Evolutionary conservation across 768 basidiomycete species (phyloP).

Genomic region (Boletus subcaerulescens): DNA sequence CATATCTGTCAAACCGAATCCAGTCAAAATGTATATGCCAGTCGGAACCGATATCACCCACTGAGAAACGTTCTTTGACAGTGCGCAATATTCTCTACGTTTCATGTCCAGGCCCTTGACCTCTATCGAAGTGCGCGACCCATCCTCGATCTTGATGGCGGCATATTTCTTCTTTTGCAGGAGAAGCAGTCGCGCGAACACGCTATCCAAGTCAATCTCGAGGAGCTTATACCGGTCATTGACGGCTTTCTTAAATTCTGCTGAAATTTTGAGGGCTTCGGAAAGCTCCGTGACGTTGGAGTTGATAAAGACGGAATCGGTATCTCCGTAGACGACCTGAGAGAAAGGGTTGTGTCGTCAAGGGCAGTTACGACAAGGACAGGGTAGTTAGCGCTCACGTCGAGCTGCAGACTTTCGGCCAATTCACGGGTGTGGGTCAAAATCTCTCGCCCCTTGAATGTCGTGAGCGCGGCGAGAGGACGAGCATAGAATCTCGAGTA

Average conservation of each 20-base stretch:
- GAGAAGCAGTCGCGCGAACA: slow-evolving; percentile 89
- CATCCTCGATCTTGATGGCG: slow-evolving; percentile 90
- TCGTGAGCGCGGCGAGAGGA: slow-evolving; percentile 95
- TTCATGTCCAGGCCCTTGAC: slow-evolving; percentile 99
- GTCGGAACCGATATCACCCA: slow-evolving; percentile 39
- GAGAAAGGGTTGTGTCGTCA: not conserved
- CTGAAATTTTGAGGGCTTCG: slow-evolving; percentile 88
- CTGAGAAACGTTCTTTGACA: slow-evolving; percentile 94
- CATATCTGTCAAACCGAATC: slow-evolving; percentile 54
- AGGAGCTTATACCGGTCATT: slow-evolving; percentile 94
- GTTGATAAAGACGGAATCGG: slow-evolving; percentile 98
- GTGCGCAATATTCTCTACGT: slow-evolving; percentile 86
- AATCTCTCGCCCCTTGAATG: slow-evolving; percentile 97
- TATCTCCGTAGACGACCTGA: slow-evolving; percentile 98
- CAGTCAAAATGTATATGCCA: not conserved
- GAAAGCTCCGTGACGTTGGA: slow-evolving; percentile 87
- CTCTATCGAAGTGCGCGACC: slow-evolving; percentile 72
- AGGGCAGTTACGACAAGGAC: not conserved
- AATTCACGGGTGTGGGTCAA: slow-evolving; percentile 89
- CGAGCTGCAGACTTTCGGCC: slow-evolving; percentile 85
- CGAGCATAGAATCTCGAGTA: slow-evolving; percentile 96
- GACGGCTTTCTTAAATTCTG: slow-evolving; percentile 91
- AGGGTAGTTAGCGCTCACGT: slow-evolving; percentile 53
- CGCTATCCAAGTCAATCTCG: slow-evolving; percentile 93
- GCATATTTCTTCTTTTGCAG: slow-evolving; percentile 99